phyloP scores from a whole-genome alignment of 345 rosid genomes.

The Ceriops zippeliana region DNA sequence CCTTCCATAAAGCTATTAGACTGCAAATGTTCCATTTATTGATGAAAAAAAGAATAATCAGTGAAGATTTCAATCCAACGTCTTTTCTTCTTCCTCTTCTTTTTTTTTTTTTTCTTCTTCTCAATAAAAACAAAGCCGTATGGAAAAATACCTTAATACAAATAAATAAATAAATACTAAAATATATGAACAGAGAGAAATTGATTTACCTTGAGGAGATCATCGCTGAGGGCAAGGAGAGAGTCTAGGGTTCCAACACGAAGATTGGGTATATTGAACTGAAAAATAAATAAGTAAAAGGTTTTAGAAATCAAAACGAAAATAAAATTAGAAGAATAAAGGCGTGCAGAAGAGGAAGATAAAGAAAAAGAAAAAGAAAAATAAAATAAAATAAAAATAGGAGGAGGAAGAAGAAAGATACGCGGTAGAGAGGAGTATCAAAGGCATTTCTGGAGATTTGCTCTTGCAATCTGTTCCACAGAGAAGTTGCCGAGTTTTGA shows the following conservation, averaged over 20 bases:
- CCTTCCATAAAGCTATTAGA: conserved; percentile 90
- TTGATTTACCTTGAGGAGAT: conserved; percentile 70
- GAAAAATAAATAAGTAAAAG: conserved; percentile 16
- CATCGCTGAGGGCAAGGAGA: conserved; percentile 92
- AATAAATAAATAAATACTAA: neutral
- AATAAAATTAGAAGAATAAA: neutral
- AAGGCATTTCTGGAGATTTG: conserved; percentile 91
- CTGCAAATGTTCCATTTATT: conserved; percentile 35
- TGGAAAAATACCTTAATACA: too few relatives aligned
- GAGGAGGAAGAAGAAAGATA: conserved; percentile 12
- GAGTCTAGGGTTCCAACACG: conserved; percentile 99
- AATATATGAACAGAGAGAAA: neutral
- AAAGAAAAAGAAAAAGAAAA: too few relatives aligned
- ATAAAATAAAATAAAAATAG: too few relatives aligned
- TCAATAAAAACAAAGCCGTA: too few relatives aligned
- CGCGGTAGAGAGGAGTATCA: conserved; percentile 93
- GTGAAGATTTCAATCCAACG: too few relatives aligned
- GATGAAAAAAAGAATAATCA: too few relatives aligned
- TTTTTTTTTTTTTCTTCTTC: too few relatives aligned
- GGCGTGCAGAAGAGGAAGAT: too few relatives aligned
- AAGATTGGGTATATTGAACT: conserved; percentile 96
- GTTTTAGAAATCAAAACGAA: neutral
- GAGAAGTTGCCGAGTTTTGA: conserved; percentile 65
- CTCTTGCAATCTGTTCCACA: conserved; percentile 75
- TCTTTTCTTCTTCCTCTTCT: too few relatives aligned